Percentiles rank a stretch among this genome's conserved stretches.
Evolutionary conservation across 2,329 filamentous ascomycete genomes (phyloP).

Genomic region (Xylariales sp.): DNA sequence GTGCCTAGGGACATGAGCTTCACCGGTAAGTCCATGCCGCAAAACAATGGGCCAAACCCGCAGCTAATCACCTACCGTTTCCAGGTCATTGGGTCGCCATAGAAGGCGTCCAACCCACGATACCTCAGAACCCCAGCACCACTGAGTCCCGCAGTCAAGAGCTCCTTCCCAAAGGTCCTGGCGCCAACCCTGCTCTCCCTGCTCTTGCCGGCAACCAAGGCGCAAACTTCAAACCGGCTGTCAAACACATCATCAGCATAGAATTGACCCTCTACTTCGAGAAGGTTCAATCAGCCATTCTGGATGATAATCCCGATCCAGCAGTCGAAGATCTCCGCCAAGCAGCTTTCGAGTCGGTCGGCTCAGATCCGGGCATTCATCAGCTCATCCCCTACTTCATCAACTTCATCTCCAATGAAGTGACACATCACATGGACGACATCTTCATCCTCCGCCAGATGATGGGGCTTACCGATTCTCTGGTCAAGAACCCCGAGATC

Average conservation of each 20-base stretch:
- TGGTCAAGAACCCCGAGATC: slow-evolving; percentile 78
- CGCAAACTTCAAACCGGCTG: slow-evolving; percentile 77
- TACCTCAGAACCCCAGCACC: slow-evolving; percentile 90
- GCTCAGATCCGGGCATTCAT: slow-evolving; percentile 86
- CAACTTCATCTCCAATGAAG: slow-evolving; percentile 91
- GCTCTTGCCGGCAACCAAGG: slow-evolving; percentile 81
- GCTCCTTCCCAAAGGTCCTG: slow-evolving; percentile 82
- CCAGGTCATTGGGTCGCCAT: slow-evolving; percentile 94
- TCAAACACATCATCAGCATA: slow-evolving; percentile 94
- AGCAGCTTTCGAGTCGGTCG: slow-evolving; percentile 79
- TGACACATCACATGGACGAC: slow-evolving; percentile 89
- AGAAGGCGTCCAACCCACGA: slow-evolving; percentile 93
- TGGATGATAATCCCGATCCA: slow-evolving; percentile 84
- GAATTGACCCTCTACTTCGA: slow-evolving; percentile 97
- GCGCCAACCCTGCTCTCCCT: slow-evolving; percentile 79
- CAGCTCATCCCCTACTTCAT: slow-evolving; percentile 96
- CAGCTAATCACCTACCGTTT: slow-evolving; percentile 16
- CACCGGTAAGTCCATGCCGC: slow-evolving; percentile 58
- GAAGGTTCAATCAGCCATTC: slow-evolving; percentile 82
- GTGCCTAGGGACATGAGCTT: slow-evolving; percentile 90
- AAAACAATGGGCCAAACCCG: too few species aligned
- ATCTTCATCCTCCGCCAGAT: slow-evolving; percentile 84
- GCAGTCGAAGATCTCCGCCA: slow-evolving; percentile 67
- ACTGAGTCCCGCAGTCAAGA: slow-evolving; percentile 80
- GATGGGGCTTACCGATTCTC: slow-evolving; percentile 81